Base-by-base conservation (phyloP, 1,139 yeast genomes). In the Geotrichum carabidarum region DNA sequence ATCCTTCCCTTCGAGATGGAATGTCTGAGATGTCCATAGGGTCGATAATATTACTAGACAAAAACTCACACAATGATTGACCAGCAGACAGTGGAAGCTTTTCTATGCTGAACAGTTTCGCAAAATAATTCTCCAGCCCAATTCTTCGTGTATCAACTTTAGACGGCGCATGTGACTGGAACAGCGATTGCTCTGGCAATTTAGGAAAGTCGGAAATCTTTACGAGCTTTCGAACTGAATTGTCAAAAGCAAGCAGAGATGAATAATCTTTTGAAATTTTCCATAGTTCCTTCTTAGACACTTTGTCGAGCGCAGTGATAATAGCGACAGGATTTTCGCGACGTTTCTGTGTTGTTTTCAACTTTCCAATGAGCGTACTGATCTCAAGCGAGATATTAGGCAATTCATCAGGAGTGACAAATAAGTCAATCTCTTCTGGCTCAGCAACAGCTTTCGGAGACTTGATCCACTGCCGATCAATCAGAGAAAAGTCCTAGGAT, bases 11-110 rank as follows among this genome's bases (percentile, higher is more conserved):
- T 32, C 74, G 65, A 1, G 81, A 78, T 0, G 83, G 83, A 59
- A 80, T 74, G 69, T 74, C 81, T 59, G 76, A 78, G 57, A 80
- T 79, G 64, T 81, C 83, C 55, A 82, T 71, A 1, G 89, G 83
- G 62, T 82, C 83, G 15, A 85, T 80, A 35, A 84, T 78, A 64
- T 86, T 88, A 2, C 83, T 73, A 4, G 93, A 84, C 57, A 88
- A 74, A 65, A 83, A 87, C 53, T 79, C 77, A 57, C 93, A 83
- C 38, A 86, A 73, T 44, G 78, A 70, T 54, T 75, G 74, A 30
- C 81, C 74, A 0, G 80, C 81, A 61, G 74, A 71, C 18, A 73
- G 76, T 0, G 90, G 86, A n/a, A 84, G 73, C 22, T 69, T 52
- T 1, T 86, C 84, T n/a, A 77, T 67, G 59, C 82, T 78, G 6